Percentiles rank a stretch among this genome's conserved stretches.
phyloP scores from a whole-genome alignment of 129 eudicot species.

The Tagetes erecta region DNA sequence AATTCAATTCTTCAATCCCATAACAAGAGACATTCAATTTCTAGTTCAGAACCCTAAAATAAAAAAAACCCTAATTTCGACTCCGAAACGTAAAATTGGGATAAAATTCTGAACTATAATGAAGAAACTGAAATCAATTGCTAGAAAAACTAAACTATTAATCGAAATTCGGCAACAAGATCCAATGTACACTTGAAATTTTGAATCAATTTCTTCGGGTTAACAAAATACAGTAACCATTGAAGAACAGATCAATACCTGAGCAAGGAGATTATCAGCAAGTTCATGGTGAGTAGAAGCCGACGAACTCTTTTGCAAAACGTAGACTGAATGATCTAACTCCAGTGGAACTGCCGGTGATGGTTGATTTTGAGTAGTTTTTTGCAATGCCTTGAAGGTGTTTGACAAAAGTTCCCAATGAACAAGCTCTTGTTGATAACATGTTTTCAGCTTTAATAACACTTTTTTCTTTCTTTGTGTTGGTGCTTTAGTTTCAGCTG shows the following conservation, averaged over 20 bases:
- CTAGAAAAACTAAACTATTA: slow-evolving; percentile 6
- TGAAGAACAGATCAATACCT: slow-evolving; percentile 39
- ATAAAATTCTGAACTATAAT: neutral
- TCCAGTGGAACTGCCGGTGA: neutral
- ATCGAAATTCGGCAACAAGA: neutral
- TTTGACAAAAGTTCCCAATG: slow-evolving; percentile 79
- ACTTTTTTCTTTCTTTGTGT: slow-evolving; percentile 45
- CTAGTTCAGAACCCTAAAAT: slow-evolving; percentile 15
- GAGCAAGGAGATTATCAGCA: slow-evolving; percentile 49
- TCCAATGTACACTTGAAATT: neutral
- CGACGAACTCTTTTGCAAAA: slow-evolving; percentile 18
- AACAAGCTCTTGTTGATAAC: slow-evolving; percentile 49
- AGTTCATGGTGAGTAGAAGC: slow-evolving; percentile 31
- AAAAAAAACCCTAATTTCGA: no score
- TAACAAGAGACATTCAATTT: neutral
- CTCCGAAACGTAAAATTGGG: slow-evolving; percentile 1
- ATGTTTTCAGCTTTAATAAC: slow-evolving; percentile 48
- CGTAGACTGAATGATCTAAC: neutral
- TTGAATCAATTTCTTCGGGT: neutral
- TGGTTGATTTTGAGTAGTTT: slow-evolving; percentile 34
- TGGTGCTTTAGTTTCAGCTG: slow-evolving; percentile 42
- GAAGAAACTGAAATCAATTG: neutral
- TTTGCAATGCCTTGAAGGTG: slow-evolving; percentile 52
- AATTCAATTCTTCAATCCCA: neutral
- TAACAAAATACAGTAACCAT: neutral